Conservation (phyloP, 371 early-diverging fungal genomes). For the Syncephalastrum contaminatum region DNA sequence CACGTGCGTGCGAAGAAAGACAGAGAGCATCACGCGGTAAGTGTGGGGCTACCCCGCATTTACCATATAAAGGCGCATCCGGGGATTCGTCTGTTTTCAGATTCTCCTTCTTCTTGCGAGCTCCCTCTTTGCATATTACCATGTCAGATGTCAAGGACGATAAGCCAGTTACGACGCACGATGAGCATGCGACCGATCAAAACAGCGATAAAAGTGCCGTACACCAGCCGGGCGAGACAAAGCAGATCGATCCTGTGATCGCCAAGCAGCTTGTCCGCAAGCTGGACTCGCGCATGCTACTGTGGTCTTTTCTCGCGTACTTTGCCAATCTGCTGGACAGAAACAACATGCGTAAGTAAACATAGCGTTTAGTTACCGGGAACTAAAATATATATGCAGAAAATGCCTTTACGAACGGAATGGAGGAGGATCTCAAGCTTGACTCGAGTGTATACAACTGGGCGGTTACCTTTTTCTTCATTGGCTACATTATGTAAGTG, state of each 20-base stretch:
- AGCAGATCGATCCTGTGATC: conserved; percentile 10
- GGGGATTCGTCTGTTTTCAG: too few relatives aligned
- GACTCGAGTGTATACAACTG: conserved; percentile 52
- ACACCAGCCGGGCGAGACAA: not conserved
- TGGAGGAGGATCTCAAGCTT: conserved; percentile 52
- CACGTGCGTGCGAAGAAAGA: too few relatives aligned
- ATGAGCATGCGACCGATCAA: too few relatives aligned
- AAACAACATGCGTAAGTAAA: conserved; percentile 65
- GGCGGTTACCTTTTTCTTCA: conserved; percentile 67
- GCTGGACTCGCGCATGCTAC: conserved; percentile 67
- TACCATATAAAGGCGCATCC: too few relatives aligned
- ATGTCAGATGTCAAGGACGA: too few relatives aligned
- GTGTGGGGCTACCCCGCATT: too few relatives aligned
- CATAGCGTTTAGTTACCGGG: not conserved
- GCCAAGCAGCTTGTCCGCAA: conserved; percentile 55
- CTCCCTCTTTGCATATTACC: too few relatives aligned
- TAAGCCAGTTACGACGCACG: too few relatives aligned
- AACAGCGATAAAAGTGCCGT: not conserved
- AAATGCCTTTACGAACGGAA: conserved; percentile 50
- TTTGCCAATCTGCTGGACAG: conserved; percentile 74
- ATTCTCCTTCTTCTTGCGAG: too few relatives aligned
- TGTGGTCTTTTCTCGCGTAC: conserved; percentile 69
- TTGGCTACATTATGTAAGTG: conserved; percentile 72
- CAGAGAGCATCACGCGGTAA: too few relatives aligned
- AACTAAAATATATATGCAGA: conserved; percentile 10